Evolutionary conservation across 176 grass and related monocot species (phyloP).

Genomic region (Dactylis glomerata): DNA sequence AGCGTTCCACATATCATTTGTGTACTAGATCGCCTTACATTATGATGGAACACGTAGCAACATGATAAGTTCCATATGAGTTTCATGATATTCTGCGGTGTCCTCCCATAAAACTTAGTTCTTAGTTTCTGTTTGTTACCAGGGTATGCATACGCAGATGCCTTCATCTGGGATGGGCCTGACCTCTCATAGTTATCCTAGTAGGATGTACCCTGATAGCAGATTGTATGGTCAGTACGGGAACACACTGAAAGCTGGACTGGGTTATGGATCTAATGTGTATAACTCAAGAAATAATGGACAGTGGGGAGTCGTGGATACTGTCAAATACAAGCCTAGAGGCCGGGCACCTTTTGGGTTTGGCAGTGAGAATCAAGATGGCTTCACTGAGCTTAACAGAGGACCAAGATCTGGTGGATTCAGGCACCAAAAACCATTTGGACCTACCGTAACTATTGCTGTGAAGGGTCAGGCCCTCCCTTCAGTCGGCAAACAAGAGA

Average conservation of each 20-base stretch:
- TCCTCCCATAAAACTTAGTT: conserved; percentile 5
- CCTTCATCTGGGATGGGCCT: conserved; percentile 69
- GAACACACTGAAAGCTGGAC: conserved; percentile 48
- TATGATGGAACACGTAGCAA: not conserved
- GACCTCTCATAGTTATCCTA: conserved; percentile 45
- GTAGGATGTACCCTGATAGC: conserved; percentile 70
- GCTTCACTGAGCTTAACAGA: conserved; percentile 85
- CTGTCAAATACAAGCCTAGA: conserved; percentile 71
- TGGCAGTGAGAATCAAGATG: conserved; percentile 71
- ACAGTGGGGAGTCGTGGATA: conserved; percentile 51
- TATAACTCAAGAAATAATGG: conserved; percentile 74
- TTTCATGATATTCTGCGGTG: conserved; percentile 15
- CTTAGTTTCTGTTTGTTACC: conserved; percentile 29
- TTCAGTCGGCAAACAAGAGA: conserved; percentile 45
- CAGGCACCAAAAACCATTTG: conserved; percentile 63
- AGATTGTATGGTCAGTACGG: conserved; percentile 62
- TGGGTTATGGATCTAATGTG: conserved; percentile 75
- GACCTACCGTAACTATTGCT: conserved; percentile 64
- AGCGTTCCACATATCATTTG: not conserved
- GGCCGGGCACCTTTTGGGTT: conserved; percentile 61
- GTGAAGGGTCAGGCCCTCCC: conserved; percentile 67
- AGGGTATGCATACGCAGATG: conserved; percentile 61
- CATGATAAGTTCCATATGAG: not conserved
- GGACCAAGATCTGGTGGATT: conserved; percentile 82
- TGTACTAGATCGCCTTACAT: not conserved